Conservation (phyloP, 495 filamentous ascomycete species). For the Aspergillus campestris region DNA sequence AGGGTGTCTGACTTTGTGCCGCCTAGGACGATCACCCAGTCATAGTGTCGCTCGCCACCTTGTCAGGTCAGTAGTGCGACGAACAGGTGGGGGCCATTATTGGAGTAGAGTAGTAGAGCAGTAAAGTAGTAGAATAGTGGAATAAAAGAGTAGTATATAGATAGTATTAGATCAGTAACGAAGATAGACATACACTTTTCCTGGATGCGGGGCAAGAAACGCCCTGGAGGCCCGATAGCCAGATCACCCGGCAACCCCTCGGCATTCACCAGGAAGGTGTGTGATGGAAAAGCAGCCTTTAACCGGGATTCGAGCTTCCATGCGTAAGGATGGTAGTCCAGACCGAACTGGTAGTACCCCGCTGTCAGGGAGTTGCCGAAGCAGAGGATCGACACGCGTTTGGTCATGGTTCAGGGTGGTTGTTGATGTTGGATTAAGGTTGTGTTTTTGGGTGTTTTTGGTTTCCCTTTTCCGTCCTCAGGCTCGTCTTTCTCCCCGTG, state of each 20-base stretch:
- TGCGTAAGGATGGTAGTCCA: conserved; percentile 44
- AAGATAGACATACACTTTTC: conserved; percentile 21
- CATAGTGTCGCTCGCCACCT: conserved; percentile 13
- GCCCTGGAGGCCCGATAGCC: conserved; percentile 29
- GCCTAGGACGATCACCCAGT: conserved; percentile 42
- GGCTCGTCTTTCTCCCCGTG: too few relatives aligned
- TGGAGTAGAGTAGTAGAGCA: background rate
- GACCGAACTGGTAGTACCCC: conserved; percentile 42
- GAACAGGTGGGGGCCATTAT: background rate
- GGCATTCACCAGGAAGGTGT: conserved; percentile 18
- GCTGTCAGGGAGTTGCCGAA: conserved; percentile 57
- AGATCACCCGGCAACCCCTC: conserved; percentile 45
- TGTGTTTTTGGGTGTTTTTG: too few relatives aligned
- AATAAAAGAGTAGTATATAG: background rate
- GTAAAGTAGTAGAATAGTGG: too few relatives aligned
- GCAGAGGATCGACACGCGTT: conserved; percentile 40
- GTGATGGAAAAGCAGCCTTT: conserved; percentile 4
- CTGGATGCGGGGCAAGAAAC: conserved; percentile 39
- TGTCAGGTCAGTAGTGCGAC: background rate
- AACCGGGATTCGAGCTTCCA: conserved; percentile 17
- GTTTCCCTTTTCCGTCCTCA: too few relatives aligned
- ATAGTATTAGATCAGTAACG: conserved; percentile 6
- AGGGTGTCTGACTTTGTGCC: conserved; percentile 45
- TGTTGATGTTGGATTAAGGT: too few relatives aligned
- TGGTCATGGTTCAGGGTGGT: background rate